Percentiles rank a stretch among this genome's conserved stretches.
phyloP scores from a whole-genome alignment of 345 rosid species.

The Rhodomyrtus tomentosa region DNA sequence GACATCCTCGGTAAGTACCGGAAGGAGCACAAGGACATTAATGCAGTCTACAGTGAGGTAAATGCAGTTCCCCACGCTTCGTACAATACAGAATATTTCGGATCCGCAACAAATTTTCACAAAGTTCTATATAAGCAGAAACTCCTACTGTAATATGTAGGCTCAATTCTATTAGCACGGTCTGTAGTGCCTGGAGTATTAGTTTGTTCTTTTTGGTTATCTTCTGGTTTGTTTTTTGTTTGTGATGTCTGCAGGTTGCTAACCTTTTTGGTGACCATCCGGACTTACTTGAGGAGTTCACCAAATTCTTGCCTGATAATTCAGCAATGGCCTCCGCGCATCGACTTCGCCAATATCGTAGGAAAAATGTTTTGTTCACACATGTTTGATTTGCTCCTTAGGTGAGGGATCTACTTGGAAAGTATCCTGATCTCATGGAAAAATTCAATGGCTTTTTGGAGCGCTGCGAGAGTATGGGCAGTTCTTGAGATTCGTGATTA shows the following conservation, averaged over 20 bases:
- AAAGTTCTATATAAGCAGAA: not conserved
- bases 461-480: slow-evolving; percentile 83
- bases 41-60: slow-evolving; percentile 86
- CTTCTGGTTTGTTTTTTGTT: not conserved
- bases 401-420: slow-evolving; percentile 87
- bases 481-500: slow-evolving; percentile 1
- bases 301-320: slow-evolving; percentile 61
- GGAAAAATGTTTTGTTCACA: not conserved
- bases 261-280: slow-evolving; percentile 61
- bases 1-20: slow-evolving; percentile 77
- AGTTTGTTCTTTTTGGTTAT: not conserved
- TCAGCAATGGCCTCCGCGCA: slow-evolving; percentile 35
- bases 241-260: slow-evolving; percentile 43
- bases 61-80: not conserved
- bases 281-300: slow-evolving; percentile 82
- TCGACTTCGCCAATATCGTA: not conserved
- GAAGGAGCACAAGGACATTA: slow-evolving; percentile 73
- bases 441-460: slow-evolving; percentile 83
- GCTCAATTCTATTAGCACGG: not conserved
- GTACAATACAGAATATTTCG: not conserved
- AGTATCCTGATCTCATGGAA: slow-evolving; percentile 78
- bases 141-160: not conserved
- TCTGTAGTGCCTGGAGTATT: not conserved
- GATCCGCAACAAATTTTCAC: not conserved
- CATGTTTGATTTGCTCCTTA: slow-evolving; percentile 8